Conservation (phyloP, 2,329 filamentous ascomycete genomes). For the Fonsecaea pedrosoi region DNA sequence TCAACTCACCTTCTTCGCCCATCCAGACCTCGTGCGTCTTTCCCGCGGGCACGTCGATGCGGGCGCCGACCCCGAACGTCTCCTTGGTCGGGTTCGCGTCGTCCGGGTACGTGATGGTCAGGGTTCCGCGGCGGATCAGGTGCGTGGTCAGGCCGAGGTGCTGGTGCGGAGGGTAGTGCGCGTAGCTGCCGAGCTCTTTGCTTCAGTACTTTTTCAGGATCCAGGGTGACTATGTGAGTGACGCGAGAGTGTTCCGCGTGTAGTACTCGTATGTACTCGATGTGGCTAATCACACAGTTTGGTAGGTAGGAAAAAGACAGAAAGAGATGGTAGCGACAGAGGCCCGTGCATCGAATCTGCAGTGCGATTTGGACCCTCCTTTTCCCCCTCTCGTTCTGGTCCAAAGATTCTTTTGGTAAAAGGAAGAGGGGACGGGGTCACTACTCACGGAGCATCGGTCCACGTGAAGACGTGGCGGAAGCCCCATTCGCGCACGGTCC, state of each 20-base stretch:
- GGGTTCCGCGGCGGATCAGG: constrained; percentile 62
- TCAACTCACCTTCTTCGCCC: constrained; percentile 49
- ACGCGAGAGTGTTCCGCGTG: too few species aligned
- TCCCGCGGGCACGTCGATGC: constrained; percentile 64
- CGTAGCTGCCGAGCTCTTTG: constrained; percentile 52
- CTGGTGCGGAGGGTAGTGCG: constrained; percentile 65
- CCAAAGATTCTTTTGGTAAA: too few species aligned
- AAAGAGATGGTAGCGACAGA: too few species aligned
- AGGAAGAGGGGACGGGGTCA: not conserved
- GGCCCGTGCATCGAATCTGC: too few species aligned
- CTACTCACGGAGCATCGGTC: constrained; percentile 61
- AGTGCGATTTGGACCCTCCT: too few species aligned
- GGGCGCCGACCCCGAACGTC: constrained; percentile 61
- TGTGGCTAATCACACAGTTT: too few species aligned
- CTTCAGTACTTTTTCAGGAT: not conserved
- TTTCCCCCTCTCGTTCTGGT: too few species aligned
- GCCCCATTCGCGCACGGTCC: constrained; percentile 63
- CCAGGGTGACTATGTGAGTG: not conserved
- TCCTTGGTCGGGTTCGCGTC: constrained; percentile 59
- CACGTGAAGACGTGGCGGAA: constrained; percentile 68
- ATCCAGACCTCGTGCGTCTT: constrained; percentile 68
- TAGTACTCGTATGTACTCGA: too few species aligned
- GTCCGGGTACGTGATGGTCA: constrained; percentile 65
- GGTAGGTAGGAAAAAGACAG: too few species aligned
- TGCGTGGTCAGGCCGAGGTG: constrained; percentile 65